Base-by-base conservation (phyloP, 2,329 filamentous ascomycete genomes). In the Capronia epimyces region DNA sequence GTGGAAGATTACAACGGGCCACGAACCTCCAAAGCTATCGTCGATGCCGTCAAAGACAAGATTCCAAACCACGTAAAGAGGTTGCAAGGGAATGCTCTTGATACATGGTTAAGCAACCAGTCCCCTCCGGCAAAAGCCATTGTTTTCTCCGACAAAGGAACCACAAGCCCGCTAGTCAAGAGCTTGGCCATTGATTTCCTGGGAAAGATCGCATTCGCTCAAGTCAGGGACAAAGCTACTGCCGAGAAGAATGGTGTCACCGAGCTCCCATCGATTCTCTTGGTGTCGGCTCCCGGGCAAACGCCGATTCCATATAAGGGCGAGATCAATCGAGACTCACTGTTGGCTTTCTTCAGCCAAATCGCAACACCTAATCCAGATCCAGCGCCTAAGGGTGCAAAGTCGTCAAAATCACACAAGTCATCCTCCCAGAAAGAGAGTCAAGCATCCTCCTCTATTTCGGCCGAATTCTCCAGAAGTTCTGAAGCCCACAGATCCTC, bases 1-100 rank as follows among this genome's bases (percentile, higher is more conserved):
- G 82, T 97, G 6, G 89, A 96, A 67, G 90, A 96, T 66, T 98
- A 98, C 71, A 79, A 93, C 53, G 93, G 93, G 12, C 75, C 81
- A 10, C 82, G 93, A 54, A 85, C 78, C 3, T 87, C 90, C n/a
- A 89, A 89, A 64, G 87, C 74, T 49, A 97, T 98, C 56, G 84
- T 89, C 29, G 87, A 95, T 48, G 83, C 87, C 5, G 86, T 97
- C 46, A 80, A 87, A 45, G 82, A 87, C 62, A 88, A 86, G 70
- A 95, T 98, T 62, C 89, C 88, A 60, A 97, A 97, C 71, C 84
- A 93, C 63, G 91, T 98, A 37, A 85, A 85, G 66, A 80, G 81
- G 56, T 73, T 96, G 42, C 82, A 83, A 13, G 89, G 95, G 68
- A 87, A 87, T 69, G 84, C 87, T 40, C 64, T 95, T 31, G 83